Conservation (phyloP, 2,329 filamentous ascomycete species). For the Phaeomoniella chlamydospora region DNA sequence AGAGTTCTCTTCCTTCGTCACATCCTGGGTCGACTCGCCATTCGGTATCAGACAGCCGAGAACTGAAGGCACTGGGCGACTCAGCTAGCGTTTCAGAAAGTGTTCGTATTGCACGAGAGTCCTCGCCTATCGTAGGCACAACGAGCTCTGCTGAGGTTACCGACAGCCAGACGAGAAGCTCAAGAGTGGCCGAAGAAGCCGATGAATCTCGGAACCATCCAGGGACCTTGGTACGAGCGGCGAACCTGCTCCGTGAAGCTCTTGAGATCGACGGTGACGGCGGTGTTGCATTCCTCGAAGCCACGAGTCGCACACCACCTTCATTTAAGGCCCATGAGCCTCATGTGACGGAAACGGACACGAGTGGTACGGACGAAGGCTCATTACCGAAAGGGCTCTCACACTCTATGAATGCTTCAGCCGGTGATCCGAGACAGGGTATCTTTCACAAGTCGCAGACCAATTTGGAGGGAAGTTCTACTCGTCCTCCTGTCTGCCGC, state of each 20-base stretch:
- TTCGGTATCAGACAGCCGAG: background rate
- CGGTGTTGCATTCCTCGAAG: slow-evolving; percentile 31
- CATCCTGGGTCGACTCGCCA: slow-evolving; percentile 11
- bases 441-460: background rate
- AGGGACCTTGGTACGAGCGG: slow-evolving; percentile 32
- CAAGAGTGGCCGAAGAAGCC: background rate
- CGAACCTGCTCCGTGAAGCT: slow-evolving; percentile 32
- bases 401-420: background rate
- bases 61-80: background rate
- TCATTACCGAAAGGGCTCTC: background rate
- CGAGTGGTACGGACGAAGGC: background rate
- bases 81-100: slow-evolving; percentile 1
- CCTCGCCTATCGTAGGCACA: slow-evolving; percentile 18
- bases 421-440: slow-evolving; percentile 1
- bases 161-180: slow-evolving; percentile 5
- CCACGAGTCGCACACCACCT: slow-evolving; percentile 5
- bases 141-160: slow-evolving; percentile 13
- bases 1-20: slow-evolving; percentile 5
- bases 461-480: background rate
- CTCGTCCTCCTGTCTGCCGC: background rate
- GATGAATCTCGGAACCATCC: slow-evolving; percentile 18
- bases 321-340: background rate
- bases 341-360: background rate
- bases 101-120: slow-evolving; percentile 11
- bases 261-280: slow-evolving; percentile 29